Evolutionary conservation across 306 rosid species (phyloP).

Genomic region (Prunus mira): DNA sequence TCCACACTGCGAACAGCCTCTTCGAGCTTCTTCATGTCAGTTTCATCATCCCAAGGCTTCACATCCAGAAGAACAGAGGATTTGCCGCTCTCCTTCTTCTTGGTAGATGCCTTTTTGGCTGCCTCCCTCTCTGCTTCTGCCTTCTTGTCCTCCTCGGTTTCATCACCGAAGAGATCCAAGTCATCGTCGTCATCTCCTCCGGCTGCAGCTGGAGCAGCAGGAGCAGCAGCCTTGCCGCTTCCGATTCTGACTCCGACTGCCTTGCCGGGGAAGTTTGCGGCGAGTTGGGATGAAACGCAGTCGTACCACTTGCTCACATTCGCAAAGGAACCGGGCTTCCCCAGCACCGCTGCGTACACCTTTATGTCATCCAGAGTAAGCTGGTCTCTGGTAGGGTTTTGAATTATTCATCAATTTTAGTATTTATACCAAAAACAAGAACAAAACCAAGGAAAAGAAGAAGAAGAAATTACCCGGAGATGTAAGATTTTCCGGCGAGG

Average conservation of each 20-base stretch:
- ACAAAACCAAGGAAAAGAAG: neutral
- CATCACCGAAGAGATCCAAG: slow-evolving; percentile 88
- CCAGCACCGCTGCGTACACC: slow-evolving; percentile 61
- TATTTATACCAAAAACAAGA: neutral
- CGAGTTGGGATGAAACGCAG: slow-evolving; percentile 58
- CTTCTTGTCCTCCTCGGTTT: slow-evolving; percentile 89
- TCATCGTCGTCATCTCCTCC: slow-evolving; percentile 65
- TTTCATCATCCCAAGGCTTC: slow-evolving; percentile 97
- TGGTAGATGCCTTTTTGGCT: slow-evolving; percentile 59
- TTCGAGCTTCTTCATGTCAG: slow-evolving; percentile 93
- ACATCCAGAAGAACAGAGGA: slow-evolving; percentile 85
- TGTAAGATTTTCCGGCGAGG: slow-evolving; percentile 66
- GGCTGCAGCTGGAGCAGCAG: slow-evolving; percentile 57
- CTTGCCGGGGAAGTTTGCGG: slow-evolving; percentile 67
- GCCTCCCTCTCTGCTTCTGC: slow-evolving; percentile 85
- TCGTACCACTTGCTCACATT: slow-evolving; percentile 69
- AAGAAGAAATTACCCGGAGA: slow-evolving; percentile 50
- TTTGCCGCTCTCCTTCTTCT: slow-evolving; percentile 95
- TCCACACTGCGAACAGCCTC: slow-evolving; percentile 76
- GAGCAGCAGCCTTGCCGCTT: slow-evolving; percentile 40
- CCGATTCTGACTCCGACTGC: slow-evolving; percentile 62
- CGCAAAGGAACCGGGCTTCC: slow-evolving; percentile 49
- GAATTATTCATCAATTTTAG: neutral
- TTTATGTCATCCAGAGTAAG: slow-evolving; percentile 79
- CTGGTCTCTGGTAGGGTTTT: slow-evolving; percentile 32